These are phyloP conservation scores for Talinum fruticosum DNA, from an alignment of 148 eudicot species.

Conservation along the genomic window DNA sequence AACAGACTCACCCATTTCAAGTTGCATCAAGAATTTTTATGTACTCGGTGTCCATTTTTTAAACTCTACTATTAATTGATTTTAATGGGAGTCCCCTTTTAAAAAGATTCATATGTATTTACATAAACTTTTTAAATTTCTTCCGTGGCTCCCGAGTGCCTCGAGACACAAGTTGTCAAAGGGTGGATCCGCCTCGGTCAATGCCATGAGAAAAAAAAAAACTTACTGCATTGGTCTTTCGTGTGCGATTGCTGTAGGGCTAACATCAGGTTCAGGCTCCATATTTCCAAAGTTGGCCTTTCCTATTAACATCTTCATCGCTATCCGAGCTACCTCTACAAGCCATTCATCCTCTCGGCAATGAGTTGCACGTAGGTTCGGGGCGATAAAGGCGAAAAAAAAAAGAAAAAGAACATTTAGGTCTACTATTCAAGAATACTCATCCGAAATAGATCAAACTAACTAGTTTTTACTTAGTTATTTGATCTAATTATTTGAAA, in stretches of 20 bases:
- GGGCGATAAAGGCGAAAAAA: not conserved
- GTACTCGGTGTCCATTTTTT: no score
- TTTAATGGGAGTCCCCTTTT: no score
- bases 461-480: not conserved
- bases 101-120: no score
- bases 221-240: slow-evolving; percentile 36
- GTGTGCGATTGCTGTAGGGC: slow-evolving; percentile 62
- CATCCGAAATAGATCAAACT: not conserved
- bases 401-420: not conserved
- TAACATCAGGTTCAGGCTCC: slow-evolving; percentile 37
- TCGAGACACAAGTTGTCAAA: no score
- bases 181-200: no score
- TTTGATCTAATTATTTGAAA: no score
- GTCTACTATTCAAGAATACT: not conserved
- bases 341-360: slow-evolving; percentile 99
- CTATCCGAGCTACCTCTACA: slow-evolving; percentile 77
- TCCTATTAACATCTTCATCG: slow-evolving; percentile 71
- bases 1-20: no score
- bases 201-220: slow-evolving; percentile 39
- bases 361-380: slow-evolving; percentile 35
- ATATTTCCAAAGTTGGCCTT: slow-evolving; percentile 41
- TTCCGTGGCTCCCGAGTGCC: no score
- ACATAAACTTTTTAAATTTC: no score
- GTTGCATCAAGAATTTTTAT: no score
- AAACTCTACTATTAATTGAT: no score